These are phyloP conservation scores for Sphaerostilbella broomeana DNA, from an alignment of 2,329 filamentous ascomycete species.

Conservation along the genomic window DNA sequence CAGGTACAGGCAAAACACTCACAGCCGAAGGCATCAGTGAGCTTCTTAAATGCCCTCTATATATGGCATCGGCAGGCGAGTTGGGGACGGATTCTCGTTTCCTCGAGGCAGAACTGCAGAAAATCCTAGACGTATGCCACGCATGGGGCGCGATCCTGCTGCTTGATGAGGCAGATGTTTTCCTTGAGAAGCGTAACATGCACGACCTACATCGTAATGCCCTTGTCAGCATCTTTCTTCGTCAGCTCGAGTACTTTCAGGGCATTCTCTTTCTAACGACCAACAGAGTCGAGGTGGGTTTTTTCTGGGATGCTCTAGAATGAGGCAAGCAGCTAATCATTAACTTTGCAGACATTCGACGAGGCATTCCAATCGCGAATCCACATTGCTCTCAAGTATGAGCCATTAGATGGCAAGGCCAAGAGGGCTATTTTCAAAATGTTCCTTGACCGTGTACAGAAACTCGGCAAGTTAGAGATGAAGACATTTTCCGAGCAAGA, in stretches of 20 bases:
- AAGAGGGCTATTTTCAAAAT: constrained; percentile 77
- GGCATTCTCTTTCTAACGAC: constrained; percentile 87
- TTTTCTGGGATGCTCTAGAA: background rate
- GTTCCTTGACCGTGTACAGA: constrained; percentile 68
- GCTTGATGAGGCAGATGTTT: constrained; percentile 80
- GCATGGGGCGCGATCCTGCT: constrained; percentile 80
- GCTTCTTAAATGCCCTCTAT: constrained; percentile 71
- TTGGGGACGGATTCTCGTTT: constrained; percentile 69
- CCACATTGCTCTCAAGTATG: constrained; percentile 77
- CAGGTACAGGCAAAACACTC: constrained; percentile 82
- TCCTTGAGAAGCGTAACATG: constrained; percentile 75
- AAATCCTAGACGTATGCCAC: constrained; percentile 79
- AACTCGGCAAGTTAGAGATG: constrained; percentile 54
- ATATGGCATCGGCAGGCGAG: constrained; percentile 77
- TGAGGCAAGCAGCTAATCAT: background rate
- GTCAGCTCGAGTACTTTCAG: constrained; percentile 84
- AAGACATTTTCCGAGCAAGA: constrained; percentile 61
- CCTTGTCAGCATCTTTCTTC: constrained; percentile 79
- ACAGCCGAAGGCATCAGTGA: constrained; percentile 85
- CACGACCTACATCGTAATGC: constrained; percentile 81
- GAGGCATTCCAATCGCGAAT: constrained; percentile 86
- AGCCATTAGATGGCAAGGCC: constrained; percentile 63
- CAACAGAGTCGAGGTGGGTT: constrained; percentile 64
- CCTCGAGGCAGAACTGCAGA: constrained; percentile 71
- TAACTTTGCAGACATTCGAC: constrained; percentile 62